phyloP scores from a whole-genome alignment of 805 yeast species.

The Zygoascus tannicola region DNA sequence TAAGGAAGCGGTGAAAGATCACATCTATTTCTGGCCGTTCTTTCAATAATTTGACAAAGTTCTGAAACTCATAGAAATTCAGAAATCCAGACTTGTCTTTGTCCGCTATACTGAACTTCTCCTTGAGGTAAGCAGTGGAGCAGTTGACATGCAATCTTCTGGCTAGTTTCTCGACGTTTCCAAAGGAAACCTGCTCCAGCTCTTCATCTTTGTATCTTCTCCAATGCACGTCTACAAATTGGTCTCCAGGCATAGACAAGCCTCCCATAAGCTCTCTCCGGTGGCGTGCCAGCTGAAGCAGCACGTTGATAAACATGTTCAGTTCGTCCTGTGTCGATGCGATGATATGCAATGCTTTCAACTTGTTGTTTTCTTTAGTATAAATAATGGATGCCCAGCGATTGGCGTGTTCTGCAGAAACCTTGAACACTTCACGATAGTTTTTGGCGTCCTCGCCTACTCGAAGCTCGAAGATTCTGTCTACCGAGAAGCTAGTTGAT shows the following conservation, averaged over 20 bases:
- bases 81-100: constrained; percentile 40
- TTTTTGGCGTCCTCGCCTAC: constrained; percentile 66
- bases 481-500: constrained; percentile 41
- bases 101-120: constrained; percentile 49
- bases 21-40: constrained; percentile 49
- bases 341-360: constrained; percentile 72
- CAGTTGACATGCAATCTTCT: constrained; percentile 64
- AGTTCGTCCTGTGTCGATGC: constrained; percentile 47
- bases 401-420: constrained; percentile 52
- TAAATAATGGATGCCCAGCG: constrained; percentile 81
- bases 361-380: constrained; percentile 47
- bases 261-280: constrained; percentile 56
- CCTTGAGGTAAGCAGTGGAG: constrained; percentile 40
- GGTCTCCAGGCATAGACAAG: constrained; percentile 51
- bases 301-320: constrained; percentile 45
- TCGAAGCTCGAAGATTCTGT: constrained; percentile 53
- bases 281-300: constrained; percentile 45
- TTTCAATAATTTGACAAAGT: constrained; percentile 61
- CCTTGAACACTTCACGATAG: constrained; percentile 76
- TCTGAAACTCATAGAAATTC: constrained; percentile 64
- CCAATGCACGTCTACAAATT: constrained; percentile 61
- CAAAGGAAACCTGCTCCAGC: constrained; percentile 37
- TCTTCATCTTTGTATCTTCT: constrained; percentile 33
- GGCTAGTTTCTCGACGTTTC: constrained; percentile 59
- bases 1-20: constrained; percentile 37